Base-by-base conservation (phyloP, 345 rosid species). In the Salix caprea region DNA sequence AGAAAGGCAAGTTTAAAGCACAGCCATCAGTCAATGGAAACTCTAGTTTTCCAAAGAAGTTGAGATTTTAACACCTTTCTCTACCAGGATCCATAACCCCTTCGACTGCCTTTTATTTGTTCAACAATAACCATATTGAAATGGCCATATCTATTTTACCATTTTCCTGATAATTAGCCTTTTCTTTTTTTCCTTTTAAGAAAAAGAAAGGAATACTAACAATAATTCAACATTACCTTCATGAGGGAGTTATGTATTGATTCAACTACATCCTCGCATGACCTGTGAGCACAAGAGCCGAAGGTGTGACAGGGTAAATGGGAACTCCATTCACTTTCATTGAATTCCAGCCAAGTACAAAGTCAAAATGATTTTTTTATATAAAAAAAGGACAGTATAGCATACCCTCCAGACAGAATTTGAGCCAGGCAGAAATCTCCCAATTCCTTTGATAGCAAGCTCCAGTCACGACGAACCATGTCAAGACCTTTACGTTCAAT, bases 381-480 rank as follows among this genome's bases (percentile, higher is more conserved):
- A 28, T 50, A 73, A 70, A 76, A 54, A 32, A 10, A 67, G 65
- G 11, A 24, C 69, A 46, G 64, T 15, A 78, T 54, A 70, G 75
- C 84, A 83, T 84, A 93, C 99, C 96, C 92, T 87, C 96, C 99
- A n/a, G 90, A 91, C 83, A 96, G 84, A 77, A 96, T 96, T 85
- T 92, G 91, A 77, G 85, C 77, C 58, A 96, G 84, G 84, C 98
- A 93, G 80, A 86, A 89, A 82, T 93, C 97, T 80, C 99, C 99
- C 79, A 89, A 76, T 83, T 93, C 97, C 89, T 96, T 96, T 76
- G 99, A 88, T 56, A 96, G 85, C 87, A 93, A 84, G 80, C 99
- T 96, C 99, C 98, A 96, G 81, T 93, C 99, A 78, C 98, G 92
- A 71, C 99, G 94, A 86, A 96, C 99, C 98, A 92, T 93, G 86